phyloP scores from a whole-genome alignment of 116 monocot species.

The Papilionanthe hybrid region DNA sequence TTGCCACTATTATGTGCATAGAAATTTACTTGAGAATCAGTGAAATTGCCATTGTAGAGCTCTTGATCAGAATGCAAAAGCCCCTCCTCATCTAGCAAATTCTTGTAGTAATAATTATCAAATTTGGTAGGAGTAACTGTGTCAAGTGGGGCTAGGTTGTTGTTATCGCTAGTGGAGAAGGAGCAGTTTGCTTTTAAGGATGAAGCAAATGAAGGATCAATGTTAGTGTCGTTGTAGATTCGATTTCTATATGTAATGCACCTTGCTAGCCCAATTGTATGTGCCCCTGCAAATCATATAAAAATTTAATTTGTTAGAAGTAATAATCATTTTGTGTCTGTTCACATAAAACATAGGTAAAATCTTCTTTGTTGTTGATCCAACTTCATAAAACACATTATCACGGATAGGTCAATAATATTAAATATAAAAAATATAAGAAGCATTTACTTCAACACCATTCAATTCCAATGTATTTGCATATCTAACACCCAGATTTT shows the following conservation, averaged over 20 bases:
- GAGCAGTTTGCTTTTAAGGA: constrained; percentile 45
- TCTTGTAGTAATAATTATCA: constrained; percentile 53
- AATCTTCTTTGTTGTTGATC: too few relatives aligned
- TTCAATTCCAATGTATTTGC: too few relatives aligned
- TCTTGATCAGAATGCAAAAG: constrained; percentile 78
- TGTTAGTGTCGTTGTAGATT: constrained; percentile 75
- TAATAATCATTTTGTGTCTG: too few relatives aligned
- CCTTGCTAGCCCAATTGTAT: constrained; percentile 67
- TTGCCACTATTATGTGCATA: constrained; percentile 21
- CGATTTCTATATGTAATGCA: constrained; percentile 42
- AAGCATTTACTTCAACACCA: too few relatives aligned
- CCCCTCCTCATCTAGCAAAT: constrained; percentile 42
- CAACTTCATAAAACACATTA: too few relatives aligned
- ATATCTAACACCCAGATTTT: too few relatives aligned
- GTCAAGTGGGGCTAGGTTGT: constrained; percentile 51
- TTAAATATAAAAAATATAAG: too few relatives aligned
- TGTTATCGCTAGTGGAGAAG: constrained; percentile 18
- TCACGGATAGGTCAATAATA: too few relatives aligned
- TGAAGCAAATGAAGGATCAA: constrained; percentile 43
- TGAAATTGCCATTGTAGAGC: constrained; percentile 47
- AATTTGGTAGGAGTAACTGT: constrained; percentile 31
- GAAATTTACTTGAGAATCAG: constrained; percentile 37
- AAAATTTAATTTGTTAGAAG: neutral
- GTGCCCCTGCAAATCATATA: constrained; percentile 36
- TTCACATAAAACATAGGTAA: too few relatives aligned